A percentile compares a stretch with the other conserved stretches of the same genome.
phyloP scores from a whole-genome alignment of 805 yeast species.

The Teunomyces pallodes region DNA sequence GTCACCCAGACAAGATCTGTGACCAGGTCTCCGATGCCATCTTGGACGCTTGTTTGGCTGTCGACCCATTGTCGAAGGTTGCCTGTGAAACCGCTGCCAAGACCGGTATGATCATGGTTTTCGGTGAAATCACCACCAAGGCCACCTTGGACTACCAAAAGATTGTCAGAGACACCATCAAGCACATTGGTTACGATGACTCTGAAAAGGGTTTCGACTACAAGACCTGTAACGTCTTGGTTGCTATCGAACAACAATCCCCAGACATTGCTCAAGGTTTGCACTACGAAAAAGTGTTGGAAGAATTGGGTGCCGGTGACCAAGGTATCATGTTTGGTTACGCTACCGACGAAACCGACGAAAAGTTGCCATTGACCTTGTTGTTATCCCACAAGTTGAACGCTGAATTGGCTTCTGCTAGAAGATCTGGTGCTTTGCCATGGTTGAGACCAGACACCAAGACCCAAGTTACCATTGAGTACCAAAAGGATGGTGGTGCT shows the following conservation, averaged over 20 bases:
- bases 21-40: constrained; percentile 99
- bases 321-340: constrained; percentile 99
- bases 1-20: constrained; percentile 95
- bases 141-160: constrained; percentile 96
- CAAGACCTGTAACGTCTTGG: constrained; percentile 98
- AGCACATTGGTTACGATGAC: constrained; percentile 96
- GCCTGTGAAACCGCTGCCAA: constrained; percentile 99
- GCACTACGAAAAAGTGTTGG: constrained; percentile 92
- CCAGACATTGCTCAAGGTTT: constrained; percentile 99
- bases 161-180: constrained; percentile 96
- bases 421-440: constrained; percentile 90
- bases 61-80: constrained; percentile 96
- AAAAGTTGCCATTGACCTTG: constrained; percentile 92
- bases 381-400: constrained; percentile 93
- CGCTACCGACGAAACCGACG: constrained; percentile 98
- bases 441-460: constrained; percentile 99
- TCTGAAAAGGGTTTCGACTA: constrained; percentile 97
- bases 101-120: constrained; percentile 99
- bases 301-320: constrained; percentile 99
- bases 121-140: constrained; percentile 98
- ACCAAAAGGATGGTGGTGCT: constrained; percentile 91
- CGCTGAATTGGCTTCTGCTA: constrained; percentile 94
- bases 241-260: constrained; percentile 99
- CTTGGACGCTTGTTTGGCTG: constrained; percentile 93
- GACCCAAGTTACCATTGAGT: constrained; percentile 98